A percentile compares a stretch with the other conserved stretches of the same genome.
Evolutionary conservation across 2,329 filamentous ascomycete genomes (phyloP).

Genomic region (Teratosphaeriaceae sp.): DNA sequence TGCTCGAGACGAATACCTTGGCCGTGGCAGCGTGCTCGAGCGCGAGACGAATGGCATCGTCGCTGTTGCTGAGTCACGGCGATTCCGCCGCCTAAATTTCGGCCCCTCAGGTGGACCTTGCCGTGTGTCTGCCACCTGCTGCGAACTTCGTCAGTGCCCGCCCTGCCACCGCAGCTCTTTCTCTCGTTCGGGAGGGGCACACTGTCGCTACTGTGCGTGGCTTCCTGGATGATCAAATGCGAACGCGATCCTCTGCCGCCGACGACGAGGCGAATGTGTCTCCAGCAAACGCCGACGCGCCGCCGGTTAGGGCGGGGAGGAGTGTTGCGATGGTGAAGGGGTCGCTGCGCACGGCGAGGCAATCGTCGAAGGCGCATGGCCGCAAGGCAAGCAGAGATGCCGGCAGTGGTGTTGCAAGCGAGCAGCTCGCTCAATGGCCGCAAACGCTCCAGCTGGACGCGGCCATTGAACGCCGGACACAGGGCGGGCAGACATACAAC

Average conservation of each 20-base stretch:
- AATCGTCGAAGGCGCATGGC: conserved; percentile 14
- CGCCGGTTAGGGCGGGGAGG: conserved; percentile 12
- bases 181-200: too few relatives aligned
- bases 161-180: neutral
- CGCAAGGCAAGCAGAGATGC: conserved; percentile 15
- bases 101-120: too few relatives aligned
- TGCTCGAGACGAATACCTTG: too few relatives aligned
- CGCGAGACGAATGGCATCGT: too few relatives aligned
- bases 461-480: conserved; percentile 15
- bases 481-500: conserved; percentile 8
- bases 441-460: conserved; percentile 16
- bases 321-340: conserved; percentile 19
- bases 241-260: conserved; percentile 34
- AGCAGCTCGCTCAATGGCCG: conserved; percentile 10
- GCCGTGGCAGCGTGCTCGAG: too few relatives aligned
- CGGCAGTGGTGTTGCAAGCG: neutral
- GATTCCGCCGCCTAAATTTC: too few relatives aligned
- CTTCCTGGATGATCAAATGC: conserved; percentile 26
- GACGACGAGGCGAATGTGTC: conserved; percentile 32
- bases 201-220: conserved; percentile 10
- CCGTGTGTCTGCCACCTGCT: too few relatives aligned
- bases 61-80: too few relatives aligned
- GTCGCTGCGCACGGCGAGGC: conserved; percentile 10
- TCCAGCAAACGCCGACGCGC: conserved; percentile 12
- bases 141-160: neutral